phyloP scores from a whole-genome alignment of 139 green algal genomes.

The Picochlorum sp. region DNA sequence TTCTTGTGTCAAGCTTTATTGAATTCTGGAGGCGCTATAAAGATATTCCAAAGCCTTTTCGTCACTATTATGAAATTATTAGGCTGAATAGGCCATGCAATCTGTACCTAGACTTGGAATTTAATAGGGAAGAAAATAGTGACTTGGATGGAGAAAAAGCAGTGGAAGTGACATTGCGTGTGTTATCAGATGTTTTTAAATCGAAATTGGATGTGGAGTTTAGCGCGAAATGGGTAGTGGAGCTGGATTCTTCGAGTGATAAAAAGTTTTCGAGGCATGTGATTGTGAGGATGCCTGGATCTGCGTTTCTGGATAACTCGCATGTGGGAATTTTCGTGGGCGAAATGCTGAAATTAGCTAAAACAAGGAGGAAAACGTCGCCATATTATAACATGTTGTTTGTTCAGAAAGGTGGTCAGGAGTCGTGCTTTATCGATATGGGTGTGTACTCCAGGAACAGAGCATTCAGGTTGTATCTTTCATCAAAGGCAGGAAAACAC shows the following conservation, averaged over 20 bases:
- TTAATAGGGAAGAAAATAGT: slow-evolving; percentile 38
- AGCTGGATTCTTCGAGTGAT: slow-evolving; percentile 53
- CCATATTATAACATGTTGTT: neutral
- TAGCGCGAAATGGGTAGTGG: slow-evolving; percentile 30
- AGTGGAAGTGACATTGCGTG: slow-evolving; percentile 40
- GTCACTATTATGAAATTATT: slow-evolving; percentile 52
- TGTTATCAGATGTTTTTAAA: slow-evolving; percentile 1
- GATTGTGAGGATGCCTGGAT: slow-evolving; percentile 42
- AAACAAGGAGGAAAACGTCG: neutral
- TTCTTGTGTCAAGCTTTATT: slow-evolving; percentile 24
- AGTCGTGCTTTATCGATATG: slow-evolving; percentile 28
- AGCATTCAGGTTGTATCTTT: slow-evolving; percentile 54
- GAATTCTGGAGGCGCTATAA: slow-evolving; percentile 31
- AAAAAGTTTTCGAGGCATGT: slow-evolving; percentile 75
- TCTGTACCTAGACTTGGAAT: slow-evolving; percentile 87
- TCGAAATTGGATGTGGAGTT: slow-evolving; percentile 2
- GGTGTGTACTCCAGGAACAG: slow-evolving; percentile 69
- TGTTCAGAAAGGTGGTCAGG: slow-evolving; percentile 5
- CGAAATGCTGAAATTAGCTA: slow-evolving; percentile 8
- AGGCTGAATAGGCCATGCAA: slow-evolving; percentile 57
- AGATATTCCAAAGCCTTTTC: slow-evolving; percentile 6
- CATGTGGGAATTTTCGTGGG: slow-evolving; percentile 32
- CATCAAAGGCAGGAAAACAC: slow-evolving; percentile 45
- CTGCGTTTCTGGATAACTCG: slow-evolving; percentile 44
- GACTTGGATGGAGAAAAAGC: slow-evolving; percentile 37